Percentiles rank a stretch among this genome's conserved stretches.
Evolutionary conservation across 1,284 basidiomycete genomes (phyloP).

Genomic region (Ustilago lituana): DNA sequence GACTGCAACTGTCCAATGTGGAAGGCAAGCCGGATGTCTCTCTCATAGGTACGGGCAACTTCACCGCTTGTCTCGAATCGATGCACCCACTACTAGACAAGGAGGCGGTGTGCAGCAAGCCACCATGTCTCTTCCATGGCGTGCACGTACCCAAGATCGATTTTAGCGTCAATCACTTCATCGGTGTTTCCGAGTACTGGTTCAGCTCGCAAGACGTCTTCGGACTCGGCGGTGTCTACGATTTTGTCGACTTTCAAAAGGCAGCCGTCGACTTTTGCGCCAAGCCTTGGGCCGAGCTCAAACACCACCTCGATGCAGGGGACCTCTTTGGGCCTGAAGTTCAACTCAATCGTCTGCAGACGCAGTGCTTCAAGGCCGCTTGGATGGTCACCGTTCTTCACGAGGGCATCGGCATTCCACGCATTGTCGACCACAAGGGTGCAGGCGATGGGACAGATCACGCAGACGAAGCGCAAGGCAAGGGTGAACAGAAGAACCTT

Average conservation of each 20-base stretch:
- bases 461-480: conserved; percentile 55
- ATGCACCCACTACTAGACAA: conserved; percentile 87
- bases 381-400: conserved; percentile 97
- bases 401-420: conserved; percentile 92
- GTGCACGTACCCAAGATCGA: conserved; percentile 81
- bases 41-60: conserved; percentile 82
- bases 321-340: conserved; percentile 72
- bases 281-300: conserved; percentile 80
- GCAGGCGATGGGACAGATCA: conserved; percentile 57
- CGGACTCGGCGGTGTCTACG: conserved; percentile 90
- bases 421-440: conserved; percentile 77
- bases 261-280: conserved; percentile 87
- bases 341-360: conserved; percentile 83
- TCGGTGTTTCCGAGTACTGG: conserved; percentile 99
- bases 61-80: conserved; percentile 80
- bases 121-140: conserved; percentile 96
- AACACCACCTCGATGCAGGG: conserved; percentile 73
- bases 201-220: conserved; percentile 97
- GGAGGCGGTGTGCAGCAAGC: conserved; percentile 80
- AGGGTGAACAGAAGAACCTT: conserved; percentile 67
- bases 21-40: conserved; percentile 62
- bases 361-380: conserved; percentile 99
- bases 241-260: conserved; percentile 93
- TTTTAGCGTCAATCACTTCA: conserved; percentile 89
- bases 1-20: conserved; percentile 72